Conservation (phyloP, 768 basidiomycete species). For the Mycena haematopus region DNA sequence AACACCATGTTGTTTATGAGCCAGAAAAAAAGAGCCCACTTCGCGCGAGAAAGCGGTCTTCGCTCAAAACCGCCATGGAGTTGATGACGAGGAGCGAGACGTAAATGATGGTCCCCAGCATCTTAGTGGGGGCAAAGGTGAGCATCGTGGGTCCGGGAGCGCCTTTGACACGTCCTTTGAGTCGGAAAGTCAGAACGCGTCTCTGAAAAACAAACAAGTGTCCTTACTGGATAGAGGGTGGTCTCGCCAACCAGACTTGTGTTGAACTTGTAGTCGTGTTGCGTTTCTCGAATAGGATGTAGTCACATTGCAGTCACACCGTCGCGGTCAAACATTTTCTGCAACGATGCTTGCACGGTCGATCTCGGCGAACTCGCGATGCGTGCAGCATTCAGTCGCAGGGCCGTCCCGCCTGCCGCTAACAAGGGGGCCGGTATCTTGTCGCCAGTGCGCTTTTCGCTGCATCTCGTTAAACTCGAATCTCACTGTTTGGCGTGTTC, state of each 20-base stretch:
- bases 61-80: constrained; percentile 92
- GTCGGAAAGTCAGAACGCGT: no score
- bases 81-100: constrained; percentile 89
- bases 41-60: constrained; percentile 93
- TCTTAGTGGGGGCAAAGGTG: constrained; percentile 29
- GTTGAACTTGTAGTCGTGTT: no score
- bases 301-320: constrained; percentile 14
- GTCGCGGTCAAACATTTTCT: no score
- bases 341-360: constrained; percentile 23
- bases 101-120: constrained; percentile 81
- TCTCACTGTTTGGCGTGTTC: constrained; percentile 10
- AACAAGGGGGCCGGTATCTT: constrained; percentile 37
- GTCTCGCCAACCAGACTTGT: not conserved
- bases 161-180: no score
- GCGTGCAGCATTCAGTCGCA: constrained; percentile 15
- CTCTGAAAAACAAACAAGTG: no score
- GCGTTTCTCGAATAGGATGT: no score
- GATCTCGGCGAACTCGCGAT: constrained; percentile 34
- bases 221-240: no score
- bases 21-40: constrained; percentile 59
- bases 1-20: not conserved
- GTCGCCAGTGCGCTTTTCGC: constrained; percentile 50
- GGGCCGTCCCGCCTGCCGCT: constrained; percentile 36
- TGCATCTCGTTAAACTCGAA: not conserved
- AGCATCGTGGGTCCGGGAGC: constrained; percentile 24